phyloP scores from a whole-genome alignment of 176 grass and related monocot genomes.

The Triticum monococcum region DNA sequence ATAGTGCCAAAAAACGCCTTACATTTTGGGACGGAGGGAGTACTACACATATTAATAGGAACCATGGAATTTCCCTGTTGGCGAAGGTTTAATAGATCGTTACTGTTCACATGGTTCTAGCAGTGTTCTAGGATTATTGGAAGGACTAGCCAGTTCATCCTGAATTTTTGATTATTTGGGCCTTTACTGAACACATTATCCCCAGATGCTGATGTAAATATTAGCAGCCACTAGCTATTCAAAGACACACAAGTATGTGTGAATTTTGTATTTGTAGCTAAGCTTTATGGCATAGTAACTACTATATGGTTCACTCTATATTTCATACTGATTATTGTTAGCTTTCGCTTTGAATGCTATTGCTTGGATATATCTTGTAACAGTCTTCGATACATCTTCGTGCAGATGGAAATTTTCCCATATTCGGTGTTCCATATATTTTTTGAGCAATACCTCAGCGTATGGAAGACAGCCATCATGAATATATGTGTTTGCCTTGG shows the following conservation, averaged over 20 bases:
- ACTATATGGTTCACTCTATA: background rate
- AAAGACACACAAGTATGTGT: background rate
- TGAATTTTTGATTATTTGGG: conserved; percentile 8
- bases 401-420: conserved; percentile 94
- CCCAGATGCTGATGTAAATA: background rate
- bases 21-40: too few species aligned
- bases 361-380: conserved; percentile 8
- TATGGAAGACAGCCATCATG: conserved; percentile 93
- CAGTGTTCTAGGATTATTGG: background rate
- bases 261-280: conserved; percentile 10
- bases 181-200: background rate
- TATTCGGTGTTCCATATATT: conserved; percentile 99
- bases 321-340: background rate
- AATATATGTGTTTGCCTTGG: conserved; percentile 88
- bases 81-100: background rate
- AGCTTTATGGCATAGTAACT: conserved; percentile 1
- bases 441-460: conserved; percentile 93
- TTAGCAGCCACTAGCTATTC: background rate
- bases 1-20: too few species aligned
- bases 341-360: background rate
- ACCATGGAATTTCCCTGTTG: background rate
- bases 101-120: background rate
- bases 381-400: conserved; percentile 34
- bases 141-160: background rate
- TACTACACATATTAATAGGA: background rate